Base-by-base conservation (phyloP, 1,284 basidiomycete species). In the Mrakiaceae sp. region DNA sequence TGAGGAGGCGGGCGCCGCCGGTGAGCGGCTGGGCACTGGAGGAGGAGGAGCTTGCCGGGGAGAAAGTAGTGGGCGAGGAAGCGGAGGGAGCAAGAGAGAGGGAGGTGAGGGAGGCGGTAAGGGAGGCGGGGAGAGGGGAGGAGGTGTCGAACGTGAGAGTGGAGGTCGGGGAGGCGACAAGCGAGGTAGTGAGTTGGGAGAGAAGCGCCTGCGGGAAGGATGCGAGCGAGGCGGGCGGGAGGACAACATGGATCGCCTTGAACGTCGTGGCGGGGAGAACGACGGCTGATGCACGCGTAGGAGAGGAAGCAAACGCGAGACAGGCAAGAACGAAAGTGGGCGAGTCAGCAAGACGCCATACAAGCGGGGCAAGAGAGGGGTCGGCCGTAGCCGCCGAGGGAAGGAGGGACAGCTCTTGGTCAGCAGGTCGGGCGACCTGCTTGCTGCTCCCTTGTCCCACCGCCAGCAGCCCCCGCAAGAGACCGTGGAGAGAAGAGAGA, bases 141-240 rank as follows among this genome's bases (percentile, higher is more conserved):
- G 27, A 27, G 27, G 27, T 27, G 27, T 27, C 39, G 70, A 16
- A 74, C 58, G 70, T 75, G 71, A 57, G 76, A 72, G 62, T 73
- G 72, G 3, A 77, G 42, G 71, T 70, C 9, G 74, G 74, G 2
- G 74, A 72, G 14, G 75, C 66, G 8, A 75, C 74, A 50, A 78
- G 72, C 14, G 67, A 43, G 6, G 61, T n/a, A 4, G 57, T 4
- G 16, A 66, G 60, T 51, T 62, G 64, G 4, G 73, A 64, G 5
- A 75, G 69, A 12, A 78, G 69, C 5, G 68, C 64, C 1, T 70
- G 16, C 10, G 73, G 73, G 10, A 77, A 68, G 3, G 75, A 73
- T 3, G 75, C 48, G 1, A 53, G 62, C n/a, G 58, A 50, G 52
- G 16, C 3, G 14, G 50, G 40, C 5, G 60, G 73, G 4, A 77